Conservation (phyloP, 2,329 filamentous ascomycete genomes). For the Aspergillus phoenicis region DNA sequence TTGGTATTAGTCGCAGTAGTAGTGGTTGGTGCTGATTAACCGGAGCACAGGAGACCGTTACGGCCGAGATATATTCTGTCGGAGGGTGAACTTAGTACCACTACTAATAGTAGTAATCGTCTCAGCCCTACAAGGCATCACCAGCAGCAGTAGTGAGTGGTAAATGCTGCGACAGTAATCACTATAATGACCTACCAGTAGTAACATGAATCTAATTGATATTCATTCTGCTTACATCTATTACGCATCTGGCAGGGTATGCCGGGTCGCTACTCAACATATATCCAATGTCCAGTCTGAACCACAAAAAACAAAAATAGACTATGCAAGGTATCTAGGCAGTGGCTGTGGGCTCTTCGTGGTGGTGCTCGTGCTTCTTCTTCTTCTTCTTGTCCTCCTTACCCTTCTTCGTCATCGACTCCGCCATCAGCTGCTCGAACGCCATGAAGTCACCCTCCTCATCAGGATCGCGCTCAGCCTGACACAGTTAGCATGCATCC, state of each 20-base stretch:
- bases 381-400: constrained; percentile 73
- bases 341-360: constrained; percentile 18
- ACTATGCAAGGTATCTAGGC: constrained; percentile 6
- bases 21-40: no score
- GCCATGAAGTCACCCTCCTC: constrained; percentile 99
- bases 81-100: no score
- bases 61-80: neutral
- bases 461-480: constrained; percentile 87
- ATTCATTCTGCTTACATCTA: neutral
- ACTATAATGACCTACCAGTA: no score
- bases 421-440: constrained; percentile 96
- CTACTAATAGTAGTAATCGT: no score
- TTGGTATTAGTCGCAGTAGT: no score
- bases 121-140: no score
- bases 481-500: constrained; percentile 15
- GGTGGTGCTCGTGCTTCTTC: constrained; percentile 44
- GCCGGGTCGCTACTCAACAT: constrained; percentile 1
- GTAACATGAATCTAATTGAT: no score
- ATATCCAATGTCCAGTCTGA: constrained; percentile 10
- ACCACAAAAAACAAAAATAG: constrained; percentile 3
- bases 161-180: no score
- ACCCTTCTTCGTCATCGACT: constrained; percentile 94
- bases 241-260: neutral
- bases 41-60: no score
- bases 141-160: no score